Evolutionary conservation across 2,329 filamentous ascomycete species (phyloP).

Genomic region (Fusarium compactum): DNA sequence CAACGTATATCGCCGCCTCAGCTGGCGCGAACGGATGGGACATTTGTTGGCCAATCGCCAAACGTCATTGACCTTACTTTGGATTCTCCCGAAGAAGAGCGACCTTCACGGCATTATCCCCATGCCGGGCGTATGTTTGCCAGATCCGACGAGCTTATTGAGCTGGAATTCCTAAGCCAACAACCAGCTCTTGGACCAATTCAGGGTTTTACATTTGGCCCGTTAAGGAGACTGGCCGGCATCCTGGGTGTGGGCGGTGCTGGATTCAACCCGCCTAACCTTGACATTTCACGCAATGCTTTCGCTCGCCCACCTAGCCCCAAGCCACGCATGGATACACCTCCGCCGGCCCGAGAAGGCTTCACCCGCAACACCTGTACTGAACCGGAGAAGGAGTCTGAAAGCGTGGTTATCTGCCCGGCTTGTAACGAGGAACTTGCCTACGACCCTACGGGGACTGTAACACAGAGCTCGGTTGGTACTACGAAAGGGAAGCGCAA

Average conservation of each 20-base stretch:
- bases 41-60: slow-evolving; percentile 51
- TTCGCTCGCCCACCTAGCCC: slow-evolving; percentile 52
- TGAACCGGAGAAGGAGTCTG: slow-evolving; percentile 62
- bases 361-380: slow-evolving; percentile 78
- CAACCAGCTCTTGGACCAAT: slow-evolving; percentile 33
- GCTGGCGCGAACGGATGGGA: slow-evolving; percentile 60
- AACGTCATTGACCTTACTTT: slow-evolving; percentile 66
- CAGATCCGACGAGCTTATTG: slow-evolving; percentile 46
- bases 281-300: slow-evolving; percentile 48
- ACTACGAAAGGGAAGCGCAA: slow-evolving; percentile 57
- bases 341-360: slow-evolving; percentile 75
- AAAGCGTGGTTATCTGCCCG: slow-evolving; percentile 83
- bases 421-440: slow-evolving; percentile 88
- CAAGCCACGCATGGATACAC: slow-evolving; percentile 69
- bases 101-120: slow-evolving; percentile 32
- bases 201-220: slow-evolving; percentile 40
- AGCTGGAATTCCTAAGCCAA: slow-evolving; percentile 43
- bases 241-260: slow-evolving; percentile 42
- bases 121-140: slow-evolving; percentile 18
- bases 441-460: slow-evolving; percentile 68
- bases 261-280: slow-evolving; percentile 37
- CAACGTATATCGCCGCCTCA: slow-evolving; percentile 57
- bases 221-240: slow-evolving; percentile 46
- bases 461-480: slow-evolving; percentile 31
- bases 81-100: slow-evolving; percentile 57